Evolutionary conservation across 768 basidiomycete species (phyloP).

Genomic region (Suillus hirtellus): DNA sequence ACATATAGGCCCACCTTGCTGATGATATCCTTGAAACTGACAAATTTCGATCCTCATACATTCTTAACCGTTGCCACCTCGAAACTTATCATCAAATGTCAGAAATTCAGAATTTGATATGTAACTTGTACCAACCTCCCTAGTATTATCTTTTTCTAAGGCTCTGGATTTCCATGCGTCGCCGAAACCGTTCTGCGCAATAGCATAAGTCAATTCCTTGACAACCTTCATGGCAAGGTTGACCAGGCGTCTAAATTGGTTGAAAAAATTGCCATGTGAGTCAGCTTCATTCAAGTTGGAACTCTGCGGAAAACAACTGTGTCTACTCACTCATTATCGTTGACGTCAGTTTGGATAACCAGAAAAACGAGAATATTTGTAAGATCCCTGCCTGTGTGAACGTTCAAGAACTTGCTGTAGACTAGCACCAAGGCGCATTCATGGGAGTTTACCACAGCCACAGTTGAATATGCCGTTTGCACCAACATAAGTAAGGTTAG

Average conservation of each 20-base stretch:
- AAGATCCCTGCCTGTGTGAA: neutral
- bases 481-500: neutral
- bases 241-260: no score
- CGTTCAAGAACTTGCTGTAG: no score
- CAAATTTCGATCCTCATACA: slow-evolving; percentile 23
- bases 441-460: no score
- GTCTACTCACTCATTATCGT: no score
- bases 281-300: no score
- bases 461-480: no score
- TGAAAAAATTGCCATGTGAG: no score
- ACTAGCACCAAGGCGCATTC: no score
- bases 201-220: no score
- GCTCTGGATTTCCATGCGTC: slow-evolving; percentile 25
- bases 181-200: slow-evolving; percentile 23
- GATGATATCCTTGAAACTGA: neutral
- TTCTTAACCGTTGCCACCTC: slow-evolving; percentile 26
- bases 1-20: slow-evolving; percentile 16
- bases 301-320: no score
- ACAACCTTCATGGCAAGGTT: no score
- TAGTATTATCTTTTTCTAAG: no score
- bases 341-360: neutral
- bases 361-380: neutral
- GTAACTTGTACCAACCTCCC: slow-evolving; percentile 18
- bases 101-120: neutral
- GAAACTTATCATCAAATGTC: neutral